phyloP scores from a whole-genome alignment of 768 basidiomycete genomes.

The Baorangia bicolor region DNA sequence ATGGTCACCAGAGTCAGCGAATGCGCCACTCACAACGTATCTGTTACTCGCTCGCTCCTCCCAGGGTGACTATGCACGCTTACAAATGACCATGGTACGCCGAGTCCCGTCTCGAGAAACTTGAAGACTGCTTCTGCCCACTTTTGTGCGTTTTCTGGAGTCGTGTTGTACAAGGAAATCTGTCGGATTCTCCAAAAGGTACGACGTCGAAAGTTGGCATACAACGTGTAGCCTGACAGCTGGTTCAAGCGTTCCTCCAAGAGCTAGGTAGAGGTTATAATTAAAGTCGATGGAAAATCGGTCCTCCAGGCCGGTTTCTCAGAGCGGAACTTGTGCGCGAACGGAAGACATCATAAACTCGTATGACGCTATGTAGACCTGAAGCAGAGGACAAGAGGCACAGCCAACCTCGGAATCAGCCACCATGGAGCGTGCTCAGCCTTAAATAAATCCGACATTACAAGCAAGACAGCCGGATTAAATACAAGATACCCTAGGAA shows the following conservation, averaged over 20 bases:
- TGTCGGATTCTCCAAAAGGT: constrained; percentile 20
- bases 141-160: constrained; percentile 42
- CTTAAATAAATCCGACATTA: background rate
- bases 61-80: background rate
- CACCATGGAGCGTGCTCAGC: background rate
- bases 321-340: constrained; percentile 37
- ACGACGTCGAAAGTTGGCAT: background rate
- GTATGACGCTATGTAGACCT: too few species aligned
- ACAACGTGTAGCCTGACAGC: constrained; percentile 45
- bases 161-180: constrained; percentile 58
- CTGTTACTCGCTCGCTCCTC: background rate
- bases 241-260: constrained; percentile 59
- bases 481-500: background rate
- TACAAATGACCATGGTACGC: constrained; percentile 62
- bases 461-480: background rate
- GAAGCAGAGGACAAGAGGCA: background rate
- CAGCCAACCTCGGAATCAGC: too few species aligned
- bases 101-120: constrained; percentile 53
- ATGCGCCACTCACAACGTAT: background rate
- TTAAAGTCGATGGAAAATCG: constrained; percentile 52
- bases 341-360: too few species aligned
- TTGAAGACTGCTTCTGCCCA: constrained; percentile 55
- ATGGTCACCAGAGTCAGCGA: constrained; percentile 5
- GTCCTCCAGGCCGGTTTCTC: constrained; percentile 50
- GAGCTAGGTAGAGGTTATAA: constrained; percentile 57